These are phyloP conservation scores for Orbilia javanica DNA, from an alignment of 2,329 filamentous ascomycete species.

Conservation along the genomic window DNA sequence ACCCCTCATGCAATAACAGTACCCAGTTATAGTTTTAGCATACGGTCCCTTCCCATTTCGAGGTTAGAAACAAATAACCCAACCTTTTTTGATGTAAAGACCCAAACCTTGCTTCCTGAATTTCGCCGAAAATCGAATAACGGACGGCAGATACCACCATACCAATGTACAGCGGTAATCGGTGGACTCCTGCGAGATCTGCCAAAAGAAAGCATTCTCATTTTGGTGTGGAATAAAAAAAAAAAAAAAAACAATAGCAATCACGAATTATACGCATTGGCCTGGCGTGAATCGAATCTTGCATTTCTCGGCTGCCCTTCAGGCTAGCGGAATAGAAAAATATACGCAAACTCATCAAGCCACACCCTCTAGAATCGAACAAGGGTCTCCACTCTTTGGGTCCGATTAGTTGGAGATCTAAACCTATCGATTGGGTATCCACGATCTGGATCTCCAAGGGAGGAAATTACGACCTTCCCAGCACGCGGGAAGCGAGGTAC, in stretches of 20 bases:
- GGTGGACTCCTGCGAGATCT: conserved; percentile 50
- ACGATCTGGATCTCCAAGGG: conserved; percentile 54
- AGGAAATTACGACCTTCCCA: conserved; percentile 56
- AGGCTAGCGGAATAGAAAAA: conserved; percentile 42
- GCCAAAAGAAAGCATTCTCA: conserved; percentile 35
- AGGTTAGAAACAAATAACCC: conserved; percentile 14
- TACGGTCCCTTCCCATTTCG: conserved; percentile 34
- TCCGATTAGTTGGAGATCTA: conserved; percentile 58
- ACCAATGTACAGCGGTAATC: conserved; percentile 37
- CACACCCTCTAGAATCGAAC: conserved; percentile 47
- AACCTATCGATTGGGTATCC: conserved; percentile 58
- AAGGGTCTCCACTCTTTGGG: conserved; percentile 53
- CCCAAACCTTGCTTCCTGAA: conserved; percentile 24
- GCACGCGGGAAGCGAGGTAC: conserved; percentile 53
- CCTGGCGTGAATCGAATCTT: conserved; percentile 16
- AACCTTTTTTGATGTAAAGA: conserved; percentile 26
- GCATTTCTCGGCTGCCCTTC: conserved; percentile 29
- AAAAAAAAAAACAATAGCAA: conserved; percentile 9
- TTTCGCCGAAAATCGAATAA: conserved; percentile 38
- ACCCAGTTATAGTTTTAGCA: conserved; percentile 51
- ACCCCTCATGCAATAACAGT: conserved; percentile 58
- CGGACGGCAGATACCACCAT: conserved; percentile 38
- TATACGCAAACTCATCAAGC: conserved; percentile 58
- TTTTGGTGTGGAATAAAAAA: conserved; percentile 10
- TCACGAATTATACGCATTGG: conserved; percentile 30